Evolutionary conservation across 805 yeast genomes (phyloP), one percentile per base, ranked within the genome.

Genomic region (Kuraishia floccosa): DNA sequence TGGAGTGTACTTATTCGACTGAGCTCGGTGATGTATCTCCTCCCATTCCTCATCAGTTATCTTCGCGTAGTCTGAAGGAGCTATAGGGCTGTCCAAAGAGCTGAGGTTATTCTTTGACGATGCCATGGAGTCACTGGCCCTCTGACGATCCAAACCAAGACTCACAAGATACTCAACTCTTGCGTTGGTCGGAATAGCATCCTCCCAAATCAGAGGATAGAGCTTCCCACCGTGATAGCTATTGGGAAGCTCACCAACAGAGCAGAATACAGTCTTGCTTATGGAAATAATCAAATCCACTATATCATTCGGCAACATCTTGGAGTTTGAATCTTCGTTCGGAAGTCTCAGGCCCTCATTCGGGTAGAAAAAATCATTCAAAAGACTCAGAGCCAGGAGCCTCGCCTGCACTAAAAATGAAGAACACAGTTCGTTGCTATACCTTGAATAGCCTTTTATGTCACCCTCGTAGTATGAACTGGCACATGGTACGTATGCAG

Each of bases 211-310:
- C 54, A 54, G 54, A 25, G 56, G 63, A 45, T 44, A 60, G 25
- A 57, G 41, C 24, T 49, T 39, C 17, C 63, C 65, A 26, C 53
- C 56, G 2, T 38, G 53, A 6, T 44, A 53, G 6, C 52, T 51
- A 4, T 49, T 43, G 14, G 44, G 51, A 3, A 51, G 49, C 15
- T 61, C 65, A 5, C 60, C 53, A n/a, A 49, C 47, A 1, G 51
- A 44, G 7, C 50, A 49, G 39, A 56, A 68, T 1, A 65, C 52
- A 29, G 61, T 56, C 29, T 59, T 61, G 19, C 68, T 46, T 25
- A 75, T 54, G 3, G 56, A 47, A 12, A 72, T 49, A 2, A 72
- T 31, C 35, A 65, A 67, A 17, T 66, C 68, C 28, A 70, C 53
- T 4, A 73, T 53, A 7, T 7, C 9, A 7, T 7, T 19, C 9